Percentiles rank a stretch among this genome's conserved stretches.
These are phyloP conservation scores for Coemansia sp. DNA, from an alignment of 192 early-diverging fungal species.

Conservation along the genomic window DNA sequence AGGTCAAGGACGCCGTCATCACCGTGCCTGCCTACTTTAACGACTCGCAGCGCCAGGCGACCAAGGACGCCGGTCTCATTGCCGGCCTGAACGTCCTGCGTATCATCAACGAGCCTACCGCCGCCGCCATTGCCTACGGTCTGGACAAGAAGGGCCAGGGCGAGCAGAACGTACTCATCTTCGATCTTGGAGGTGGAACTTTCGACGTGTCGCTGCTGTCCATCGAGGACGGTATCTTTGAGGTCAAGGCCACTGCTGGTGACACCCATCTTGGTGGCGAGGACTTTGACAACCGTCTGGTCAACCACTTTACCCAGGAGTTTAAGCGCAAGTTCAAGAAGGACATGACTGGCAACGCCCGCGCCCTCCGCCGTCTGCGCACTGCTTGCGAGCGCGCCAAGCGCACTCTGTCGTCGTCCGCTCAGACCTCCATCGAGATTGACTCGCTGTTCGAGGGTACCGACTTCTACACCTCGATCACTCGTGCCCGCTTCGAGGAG, in stretches of 20 bases:
- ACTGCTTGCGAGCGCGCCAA: slow-evolving; percentile 98
- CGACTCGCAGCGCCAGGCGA: slow-evolving; percentile 99
- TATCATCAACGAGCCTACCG: slow-evolving; percentile 99
- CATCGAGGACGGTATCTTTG: slow-evolving; percentile 97
- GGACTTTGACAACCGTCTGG: slow-evolving; percentile 99
- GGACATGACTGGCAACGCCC: slow-evolving; percentile 80
- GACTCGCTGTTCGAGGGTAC: slow-evolving; percentile 95
- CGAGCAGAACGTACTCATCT: slow-evolving; percentile 93
- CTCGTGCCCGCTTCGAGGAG: slow-evolving; percentile 98
- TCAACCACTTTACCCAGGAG: slow-evolving; percentile 91
- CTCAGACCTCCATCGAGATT: slow-evolving; percentile 93
- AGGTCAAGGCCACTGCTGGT: slow-evolving; percentile 98
- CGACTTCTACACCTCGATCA: slow-evolving; percentile 98
- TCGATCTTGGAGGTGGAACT: slow-evolving; percentile 97
- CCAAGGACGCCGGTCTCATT: slow-evolving; percentile 98
- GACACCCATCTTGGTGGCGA: slow-evolving; percentile 99
- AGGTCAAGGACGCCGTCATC: slow-evolving; percentile 86
- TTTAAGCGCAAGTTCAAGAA: slow-evolving; percentile 99
- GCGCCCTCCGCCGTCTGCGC: slow-evolving; percentile 94
- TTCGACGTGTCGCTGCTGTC: slow-evolving; percentile 97
- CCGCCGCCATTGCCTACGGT: slow-evolving; percentile 99
- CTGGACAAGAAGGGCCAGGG: slow-evolving; percentile 91
- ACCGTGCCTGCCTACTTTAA: slow-evolving; percentile 99
- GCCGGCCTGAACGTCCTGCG: slow-evolving; percentile 96
- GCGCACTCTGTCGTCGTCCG: slow-evolving; percentile 90